Percentiles rank a stretch among this genome's conserved stretches.
These are phyloP conservation scores for Populus tremula DNA, from an alignment of 345 rosid species.

Conservation along the genomic window DNA sequence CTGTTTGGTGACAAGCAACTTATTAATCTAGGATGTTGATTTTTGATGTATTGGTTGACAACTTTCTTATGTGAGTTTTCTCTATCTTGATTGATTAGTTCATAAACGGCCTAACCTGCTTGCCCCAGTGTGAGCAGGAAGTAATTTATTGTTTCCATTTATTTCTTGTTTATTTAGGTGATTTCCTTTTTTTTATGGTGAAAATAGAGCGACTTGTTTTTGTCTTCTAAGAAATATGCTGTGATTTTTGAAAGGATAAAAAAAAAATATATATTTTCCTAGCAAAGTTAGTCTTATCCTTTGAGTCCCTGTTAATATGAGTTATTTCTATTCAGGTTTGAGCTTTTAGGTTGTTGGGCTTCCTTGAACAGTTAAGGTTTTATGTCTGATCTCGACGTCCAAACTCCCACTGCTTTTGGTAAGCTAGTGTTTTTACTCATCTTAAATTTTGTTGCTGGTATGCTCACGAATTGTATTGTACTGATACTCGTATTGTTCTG, in stretches of 20 bases:
- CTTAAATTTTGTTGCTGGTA: neutral
- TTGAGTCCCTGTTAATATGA: neutral
- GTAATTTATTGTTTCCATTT: neutral
- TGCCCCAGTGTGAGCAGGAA: neutral
- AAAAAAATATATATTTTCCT: neutral
- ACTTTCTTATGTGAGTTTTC: neutral
- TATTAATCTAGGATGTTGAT: neutral
- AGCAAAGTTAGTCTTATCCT: neutral
- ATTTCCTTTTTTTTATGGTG: neutral
- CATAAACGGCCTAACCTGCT: neutral
- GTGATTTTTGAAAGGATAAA: neutral
- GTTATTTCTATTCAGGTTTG: conserved; percentile 34
- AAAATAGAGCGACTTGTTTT: neutral
- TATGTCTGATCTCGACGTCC: conserved; percentile 80
- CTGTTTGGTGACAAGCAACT: neutral
- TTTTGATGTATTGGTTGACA: neutral
- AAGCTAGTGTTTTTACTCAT: conserved; percentile 7
- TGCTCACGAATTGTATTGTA: too few relatives aligned
- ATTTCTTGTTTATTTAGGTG: too few relatives aligned
- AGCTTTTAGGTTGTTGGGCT: conserved; percentile 40
- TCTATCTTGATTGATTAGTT: neutral
- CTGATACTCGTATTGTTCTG: neutral
- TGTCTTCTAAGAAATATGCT: neutral
- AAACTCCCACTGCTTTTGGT: conserved; percentile 71
- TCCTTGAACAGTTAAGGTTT: conserved; percentile 42